Conservation (phyloP, 805 yeast species). For the Wickerhamiella australiensis region DNA sequence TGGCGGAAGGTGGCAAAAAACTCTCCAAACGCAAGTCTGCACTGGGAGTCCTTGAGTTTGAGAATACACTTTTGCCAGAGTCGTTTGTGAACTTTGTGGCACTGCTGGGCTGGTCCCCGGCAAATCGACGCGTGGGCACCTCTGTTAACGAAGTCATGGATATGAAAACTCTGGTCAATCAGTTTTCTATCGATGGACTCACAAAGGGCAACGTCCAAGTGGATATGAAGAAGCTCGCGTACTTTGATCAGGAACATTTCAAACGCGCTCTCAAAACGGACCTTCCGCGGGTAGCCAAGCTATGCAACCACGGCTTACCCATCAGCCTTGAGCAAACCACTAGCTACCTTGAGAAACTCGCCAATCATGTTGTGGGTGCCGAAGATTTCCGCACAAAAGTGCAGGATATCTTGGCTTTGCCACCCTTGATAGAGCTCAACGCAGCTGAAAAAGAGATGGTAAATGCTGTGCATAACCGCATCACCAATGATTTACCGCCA, state of each 20-base stretch:
- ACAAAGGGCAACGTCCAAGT: constrained; percentile 94
- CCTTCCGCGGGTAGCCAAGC: constrained; percentile 20
- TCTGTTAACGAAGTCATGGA: constrained; percentile 25
- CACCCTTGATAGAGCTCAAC: constrained; percentile 13
- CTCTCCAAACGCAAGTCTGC: constrained; percentile 80
- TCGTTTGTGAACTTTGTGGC: constrained; percentile 81
- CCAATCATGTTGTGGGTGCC: constrained; percentile 40
- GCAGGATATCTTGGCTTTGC: constrained; percentile 12
- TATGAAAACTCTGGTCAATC: constrained; percentile 36
- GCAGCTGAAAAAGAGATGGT: neutral
- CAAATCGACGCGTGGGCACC: constrained; percentile 29
- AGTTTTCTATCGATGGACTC: constrained; percentile 56
- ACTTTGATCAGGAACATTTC: constrained; percentile 65
- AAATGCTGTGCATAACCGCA: neutral
- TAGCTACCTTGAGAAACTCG: constrained; percentile 34
- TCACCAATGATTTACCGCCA: neutral
- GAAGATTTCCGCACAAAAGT: constrained; percentile 41
- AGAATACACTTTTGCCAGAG: constrained; percentile 55
- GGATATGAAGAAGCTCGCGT: constrained; percentile 59
- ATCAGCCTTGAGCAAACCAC: constrained; percentile 29
- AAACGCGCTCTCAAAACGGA: constrained; percentile 31
- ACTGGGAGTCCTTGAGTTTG: constrained; percentile 51
- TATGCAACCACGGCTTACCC: constrained; percentile 12
- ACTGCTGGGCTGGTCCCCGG: constrained; percentile 90
- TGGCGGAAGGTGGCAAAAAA: constrained; percentile 48